Conservation (phyloP, 2,329 filamentous ascomycete genomes). For the Fusarium veterinarium region DNA sequence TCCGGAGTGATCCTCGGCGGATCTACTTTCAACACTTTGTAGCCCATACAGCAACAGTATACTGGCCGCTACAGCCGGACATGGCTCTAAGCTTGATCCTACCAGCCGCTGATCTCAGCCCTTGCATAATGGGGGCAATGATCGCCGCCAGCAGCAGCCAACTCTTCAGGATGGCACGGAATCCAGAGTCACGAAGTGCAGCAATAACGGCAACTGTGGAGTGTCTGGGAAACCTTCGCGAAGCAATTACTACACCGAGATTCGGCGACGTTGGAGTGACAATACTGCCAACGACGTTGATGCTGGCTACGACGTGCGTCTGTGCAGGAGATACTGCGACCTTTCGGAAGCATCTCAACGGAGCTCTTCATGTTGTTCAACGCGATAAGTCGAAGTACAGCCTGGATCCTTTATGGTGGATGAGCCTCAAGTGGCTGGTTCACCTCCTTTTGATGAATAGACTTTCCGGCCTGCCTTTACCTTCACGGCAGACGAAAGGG, state of each 20-base stretch:
- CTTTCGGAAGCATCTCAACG: slow-evolving; percentile 6
- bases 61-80: slow-evolving; percentile 10
- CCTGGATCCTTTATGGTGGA: slow-evolving; percentile 3
- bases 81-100: not conserved
- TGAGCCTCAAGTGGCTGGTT: slow-evolving; percentile 11
- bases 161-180: not conserved
- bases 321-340: slow-evolving; percentile 4
- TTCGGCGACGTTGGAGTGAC: not conserved
- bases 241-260: not conserved
- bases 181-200: not conserved
- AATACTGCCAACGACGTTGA: slow-evolving; percentile 4
- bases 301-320: slow-evolving; percentile 17
- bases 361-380: slow-evolving; percentile 1
- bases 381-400: not conserved
- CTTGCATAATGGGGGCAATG: slow-evolving; percentile 14
- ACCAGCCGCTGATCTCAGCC: slow-evolving; percentile 3
- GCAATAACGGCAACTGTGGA: slow-evolving; percentile 10
- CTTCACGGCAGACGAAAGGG: not conserved
- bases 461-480: not conserved
- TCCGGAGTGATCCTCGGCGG: not conserved
- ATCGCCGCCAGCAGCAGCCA: slow-evolving; percentile 16
- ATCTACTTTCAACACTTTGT: slow-evolving; percentile 21
- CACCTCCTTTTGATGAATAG: slow-evolving; percentile 18
- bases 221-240: not conserved
- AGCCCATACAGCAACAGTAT: not conserved